Evolutionary conservation across 345 rosid species (phyloP).

Genomic region (Ceriops tagal): DNA sequence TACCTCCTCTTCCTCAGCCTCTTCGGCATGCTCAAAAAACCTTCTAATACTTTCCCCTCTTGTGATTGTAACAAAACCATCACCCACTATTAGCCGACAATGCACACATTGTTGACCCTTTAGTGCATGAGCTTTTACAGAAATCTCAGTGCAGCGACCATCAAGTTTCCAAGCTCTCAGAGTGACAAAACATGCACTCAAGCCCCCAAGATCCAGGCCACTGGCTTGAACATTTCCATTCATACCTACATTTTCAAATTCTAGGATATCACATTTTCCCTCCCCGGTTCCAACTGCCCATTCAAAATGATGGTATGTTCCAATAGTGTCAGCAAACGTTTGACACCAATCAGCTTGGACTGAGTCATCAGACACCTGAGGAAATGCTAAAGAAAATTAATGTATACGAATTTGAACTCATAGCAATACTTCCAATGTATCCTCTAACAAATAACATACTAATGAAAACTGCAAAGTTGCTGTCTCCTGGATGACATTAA

Average conservation of each 20-base stretch:
- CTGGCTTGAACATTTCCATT: conserved; percentile 52
- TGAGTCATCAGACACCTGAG: conserved; percentile 70
- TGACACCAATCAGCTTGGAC: conserved; percentile 86
- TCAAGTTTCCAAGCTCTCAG: conserved; percentile 78
- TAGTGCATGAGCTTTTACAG: conserved; percentile 87
- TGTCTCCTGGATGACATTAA: not conserved
- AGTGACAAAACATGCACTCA: conserved; percentile 72
- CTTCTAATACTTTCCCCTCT: conserved; percentile 75
- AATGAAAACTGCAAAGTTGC: conserved; percentile 6
- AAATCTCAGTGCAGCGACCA: conserved; percentile 72
- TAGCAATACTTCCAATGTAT: not conserved
- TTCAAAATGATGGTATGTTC: conserved; percentile 78
- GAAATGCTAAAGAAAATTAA: conserved; percentile 20
- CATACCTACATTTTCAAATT: conserved; percentile 77
- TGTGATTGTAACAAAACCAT: conserved; percentile 78
- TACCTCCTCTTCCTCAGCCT: conserved; percentile 99
- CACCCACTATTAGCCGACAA: conserved; percentile 87
- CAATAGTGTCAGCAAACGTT: conserved; percentile 63
- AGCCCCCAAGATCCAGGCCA: conserved; percentile 68
- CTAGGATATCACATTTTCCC: conserved; percentile 82
- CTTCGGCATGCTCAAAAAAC: conserved; percentile 97
- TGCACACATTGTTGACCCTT: conserved; percentile 87
- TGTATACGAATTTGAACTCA: conserved; percentile 3
- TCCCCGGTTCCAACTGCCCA: conserved; percentile 95
- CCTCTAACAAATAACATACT: not conserved